Base-by-base conservation (phyloP, 2,329 filamentous ascomycete genomes). In the Biscogniauxia mediterranea region DNA sequence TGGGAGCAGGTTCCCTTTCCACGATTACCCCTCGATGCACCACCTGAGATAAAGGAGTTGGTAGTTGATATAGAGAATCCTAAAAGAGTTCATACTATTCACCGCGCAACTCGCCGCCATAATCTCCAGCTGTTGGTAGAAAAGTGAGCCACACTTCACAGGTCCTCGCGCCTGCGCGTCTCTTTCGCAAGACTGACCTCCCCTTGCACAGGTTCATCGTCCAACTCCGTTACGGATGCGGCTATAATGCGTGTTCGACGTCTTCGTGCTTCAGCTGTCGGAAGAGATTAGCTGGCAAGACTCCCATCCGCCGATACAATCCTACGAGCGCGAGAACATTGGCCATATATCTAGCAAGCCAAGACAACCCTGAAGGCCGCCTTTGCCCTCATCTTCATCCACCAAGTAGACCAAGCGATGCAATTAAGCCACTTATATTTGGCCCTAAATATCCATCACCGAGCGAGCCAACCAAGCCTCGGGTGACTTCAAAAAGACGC, bases 201-300 rank as follows among this genome's bases (percentile, higher is more conserved):
- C 9, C 61, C 55, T 61, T 59, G 20, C n/a, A 23, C 65, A 94
- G 91, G 69, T 96, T 91, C 72, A 87, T 93, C 55, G 80, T 85
- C 38, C 93, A 97, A 76, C 85, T 97, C n/a, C 86, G 92, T 60
- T 84, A 90, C 66, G 93, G 93, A 65, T 97, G 93, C 73, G 86
- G 85, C 64, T 85, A 84, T 65, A 78, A 82, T 57, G 79, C 82
- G 56, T 97, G 93, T 76, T 81, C 80, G 42, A 94, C 88, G 1
- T 78, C 91, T 15, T 94, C 91, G 15, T 97, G 93, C 77, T 89
- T 94, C 71, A 92, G 88, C 63, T 92, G 86, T 73, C 87, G 90
- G 59, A 89, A 85, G 74, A 85, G 90, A 66, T 78, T 88, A 50
- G 83, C 86, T 25, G 85, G 83, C 38, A 85, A 86, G 65, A 84